Base-by-base conservation (phyloP, 192 early-diverging fungal species). In the Phlyctochytrium planicorne region DNA sequence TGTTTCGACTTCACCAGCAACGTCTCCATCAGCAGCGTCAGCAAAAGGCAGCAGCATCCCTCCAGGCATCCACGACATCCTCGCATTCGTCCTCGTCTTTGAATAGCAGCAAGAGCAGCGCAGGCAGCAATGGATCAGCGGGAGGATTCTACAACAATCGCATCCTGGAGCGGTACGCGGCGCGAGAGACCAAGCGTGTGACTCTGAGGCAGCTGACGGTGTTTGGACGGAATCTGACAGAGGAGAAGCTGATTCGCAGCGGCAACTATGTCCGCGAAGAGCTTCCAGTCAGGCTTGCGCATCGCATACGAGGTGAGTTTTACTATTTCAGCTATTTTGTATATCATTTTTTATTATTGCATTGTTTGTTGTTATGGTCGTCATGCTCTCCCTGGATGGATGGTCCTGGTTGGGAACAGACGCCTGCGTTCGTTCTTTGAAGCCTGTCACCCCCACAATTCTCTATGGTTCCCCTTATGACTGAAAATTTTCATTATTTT, bases 211-310 rank as follows among this genome's bases (percentile, higher is more conserved):
- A 98, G 75, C 84, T 95, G 52, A 91, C 93, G 2, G 82, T 96
- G 53, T 95, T 94, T 78, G 96, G 94, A 31, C 82, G 93, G 52
- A 88, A 92, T 63, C 78, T 96, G 78, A 93, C 89, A 6, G 82
- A 84, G 30, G 91, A 93, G 25, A 90, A 93, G 65, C 83, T 98
- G 6, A 53, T 96, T 2, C 83, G 88, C 33, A 90, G 89, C 34
- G 81, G 92, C 20, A 98, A 98, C 78, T 96, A 95, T 82, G 89
- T 95, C 47, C 82, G 93, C 24, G 77, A 84, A 47, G 96, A 98
- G 75, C 79, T 98, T 29, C 90, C 95, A 0, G 85, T 96, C 0
- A 83, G 96, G 36, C 75, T 98, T 29, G 93, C 96, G 24, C 92
- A 95, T 76, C 84, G 96, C 3, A 96, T 98, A 74, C 84, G 91